Evolutionary conservation across 306 rosid genomes (phyloP).

Genomic region (Adenanthera pavonina): DNA sequence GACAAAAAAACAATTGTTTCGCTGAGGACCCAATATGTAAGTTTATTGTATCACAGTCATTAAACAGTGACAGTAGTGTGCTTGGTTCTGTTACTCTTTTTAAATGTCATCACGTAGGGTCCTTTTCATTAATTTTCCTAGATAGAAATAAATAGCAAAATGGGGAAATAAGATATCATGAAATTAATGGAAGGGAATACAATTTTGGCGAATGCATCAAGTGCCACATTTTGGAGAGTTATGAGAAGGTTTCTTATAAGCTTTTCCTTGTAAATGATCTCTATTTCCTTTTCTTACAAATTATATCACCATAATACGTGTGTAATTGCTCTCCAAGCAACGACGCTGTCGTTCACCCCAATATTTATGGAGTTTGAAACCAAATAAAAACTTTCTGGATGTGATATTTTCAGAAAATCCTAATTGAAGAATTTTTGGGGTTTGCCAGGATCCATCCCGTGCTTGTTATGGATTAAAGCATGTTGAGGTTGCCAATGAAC

Average conservation of each 20-base stretch:
- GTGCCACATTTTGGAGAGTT: neutral
- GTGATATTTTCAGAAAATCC: constrained; percentile 33
- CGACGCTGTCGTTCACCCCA: neutral
- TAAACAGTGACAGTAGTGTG: neutral
- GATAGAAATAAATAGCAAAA: neutral
- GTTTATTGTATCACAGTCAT: neutral
- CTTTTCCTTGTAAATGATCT: neutral
- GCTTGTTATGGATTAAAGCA: constrained; percentile 97
- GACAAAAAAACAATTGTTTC: neutral
- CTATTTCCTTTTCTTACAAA: neutral
- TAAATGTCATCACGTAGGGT: neutral
- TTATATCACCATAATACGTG: neutral
- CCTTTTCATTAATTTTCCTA: neutral
- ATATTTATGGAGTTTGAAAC: neutral
- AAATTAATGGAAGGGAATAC: neutral
- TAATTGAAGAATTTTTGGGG: constrained; percentile 31
- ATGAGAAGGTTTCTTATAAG: neutral
- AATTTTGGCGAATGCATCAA: neutral
- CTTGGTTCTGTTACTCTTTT: neutral
- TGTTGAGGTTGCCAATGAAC: constrained; percentile 95
- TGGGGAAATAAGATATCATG: neutral
- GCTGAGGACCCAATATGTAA: neutral
- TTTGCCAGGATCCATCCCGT: constrained; percentile 75
- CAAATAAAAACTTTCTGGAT: constrained; percentile 5
- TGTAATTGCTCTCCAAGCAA: constrained; percentile 21